Evolutionary conservation across 2,329 filamentous ascomycete species (phyloP).

Genomic region (Xylariaceae sp.): DNA sequence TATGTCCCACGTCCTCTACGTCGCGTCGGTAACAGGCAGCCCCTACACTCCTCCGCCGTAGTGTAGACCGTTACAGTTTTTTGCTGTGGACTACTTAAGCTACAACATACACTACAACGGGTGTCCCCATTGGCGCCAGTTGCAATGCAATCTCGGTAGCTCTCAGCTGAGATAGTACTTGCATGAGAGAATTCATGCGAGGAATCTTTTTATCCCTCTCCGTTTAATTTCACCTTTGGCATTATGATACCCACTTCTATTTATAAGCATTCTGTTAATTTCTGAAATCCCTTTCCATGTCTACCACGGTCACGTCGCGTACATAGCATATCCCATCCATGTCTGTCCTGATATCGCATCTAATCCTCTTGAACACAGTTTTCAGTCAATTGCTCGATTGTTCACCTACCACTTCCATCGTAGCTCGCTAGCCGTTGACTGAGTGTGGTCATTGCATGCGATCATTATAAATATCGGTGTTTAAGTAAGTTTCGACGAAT

Average conservation of each 20-base stretch:
- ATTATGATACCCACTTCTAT: slow-evolving; percentile 31
- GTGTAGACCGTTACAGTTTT: too few species aligned
- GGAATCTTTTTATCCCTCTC: slow-evolving; percentile 15
- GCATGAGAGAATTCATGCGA: slow-evolving; percentile 36
- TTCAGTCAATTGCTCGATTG: not conserved
- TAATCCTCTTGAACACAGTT: slow-evolving; percentile 13
- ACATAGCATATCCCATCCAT: not conserved
- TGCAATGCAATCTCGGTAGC: slow-evolving; percentile 40
- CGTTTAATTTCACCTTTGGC: slow-evolving; percentile 23
- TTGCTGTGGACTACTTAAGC: not conserved
- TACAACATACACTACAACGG: not conserved
- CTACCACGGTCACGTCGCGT: slow-evolving; percentile 4
- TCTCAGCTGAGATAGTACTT: slow-evolving; percentile 32
- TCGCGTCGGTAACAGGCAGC: too few species aligned
- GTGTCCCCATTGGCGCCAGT: slow-evolving; percentile 14
- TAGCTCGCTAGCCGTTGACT: slow-evolving; percentile 3
- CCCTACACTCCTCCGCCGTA: too few species aligned
- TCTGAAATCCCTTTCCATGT: slow-evolving; percentile 1
- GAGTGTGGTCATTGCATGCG: not conserved
- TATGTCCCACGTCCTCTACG: too few species aligned
- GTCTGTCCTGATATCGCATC: slow-evolving; percentile 7
- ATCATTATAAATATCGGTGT: not conserved
- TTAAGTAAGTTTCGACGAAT: slow-evolving; percentile 10
- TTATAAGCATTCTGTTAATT: slow-evolving; percentile 28
- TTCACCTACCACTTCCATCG: not conserved